Evolutionary conservation across 768 basidiomycete genomes (phyloP).

Genomic region (Suillus spraguei): DNA sequence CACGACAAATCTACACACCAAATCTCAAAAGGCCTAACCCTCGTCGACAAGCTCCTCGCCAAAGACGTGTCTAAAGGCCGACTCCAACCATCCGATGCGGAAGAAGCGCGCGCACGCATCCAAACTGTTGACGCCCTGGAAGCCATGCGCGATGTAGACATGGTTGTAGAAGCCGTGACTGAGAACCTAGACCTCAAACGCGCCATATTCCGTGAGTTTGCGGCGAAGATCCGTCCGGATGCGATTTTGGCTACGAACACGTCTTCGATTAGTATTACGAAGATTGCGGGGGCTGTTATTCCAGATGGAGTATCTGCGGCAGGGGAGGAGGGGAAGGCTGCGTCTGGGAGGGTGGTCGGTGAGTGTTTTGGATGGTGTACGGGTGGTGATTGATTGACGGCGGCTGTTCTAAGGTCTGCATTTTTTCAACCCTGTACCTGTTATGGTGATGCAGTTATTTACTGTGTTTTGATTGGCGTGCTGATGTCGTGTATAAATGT

Average conservation of each 20-base stretch:
- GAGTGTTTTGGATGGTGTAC: constrained; percentile 21
- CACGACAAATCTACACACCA: constrained; percentile 80
- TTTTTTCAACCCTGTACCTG: constrained; percentile 97
- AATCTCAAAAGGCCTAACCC: constrained; percentile 67
- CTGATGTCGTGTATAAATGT: not conserved
- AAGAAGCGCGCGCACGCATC: constrained; percentile 71
- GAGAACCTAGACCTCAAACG: constrained; percentile 82
- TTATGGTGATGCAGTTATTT: constrained; percentile 65
- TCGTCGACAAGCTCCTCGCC: constrained; percentile 82
- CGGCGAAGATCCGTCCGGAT: constrained; percentile 64
- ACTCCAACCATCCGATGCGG: constrained; percentile 66
- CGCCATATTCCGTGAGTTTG: constrained; percentile 71
- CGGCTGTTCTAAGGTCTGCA: constrained; percentile 61
- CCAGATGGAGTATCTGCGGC: constrained; percentile 57
- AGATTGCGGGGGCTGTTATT: constrained; percentile 83
- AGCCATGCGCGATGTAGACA: constrained; percentile 77
- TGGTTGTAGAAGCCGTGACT: constrained; percentile 94
- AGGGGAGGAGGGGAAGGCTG: constrained; percentile 62
- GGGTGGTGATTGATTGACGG: not conserved
- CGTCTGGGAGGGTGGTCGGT: constrained; percentile 83
- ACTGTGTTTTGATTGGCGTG: not conserved
- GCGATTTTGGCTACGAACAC: constrained; percentile 93
- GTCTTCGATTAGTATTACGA: constrained; percentile 92
- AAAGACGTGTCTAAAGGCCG: constrained; percentile 89
- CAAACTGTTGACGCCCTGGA: constrained; percentile 59